Evolutionary conservation across 805 yeast species (phyloP), one percentile per base, ranked within the genome.

Genomic region (Nakazawaea wyomingensis): DNA sequence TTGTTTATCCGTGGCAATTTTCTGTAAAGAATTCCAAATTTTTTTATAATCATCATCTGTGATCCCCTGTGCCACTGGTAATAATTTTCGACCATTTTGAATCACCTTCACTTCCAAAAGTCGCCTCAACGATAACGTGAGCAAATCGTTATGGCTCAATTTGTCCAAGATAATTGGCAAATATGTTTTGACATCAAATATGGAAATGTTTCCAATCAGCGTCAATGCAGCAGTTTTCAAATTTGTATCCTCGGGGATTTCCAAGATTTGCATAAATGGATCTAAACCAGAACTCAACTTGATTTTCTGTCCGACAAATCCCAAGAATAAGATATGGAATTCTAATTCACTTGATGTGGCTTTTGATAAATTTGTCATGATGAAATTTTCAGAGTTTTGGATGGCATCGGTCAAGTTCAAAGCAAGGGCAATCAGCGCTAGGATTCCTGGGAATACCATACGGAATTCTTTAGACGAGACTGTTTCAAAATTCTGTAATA

Each of bases 151-250:
- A n/a, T 52, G 36, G 13, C 40, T 45, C 34, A 69, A 50, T 33
- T 54, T 51, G 0, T 48, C 36, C 28, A 79, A 50, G 37, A 78
- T 56, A 2, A 45, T 34, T 0, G 69, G 64, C n/a, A 76, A 52
- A 43, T 70, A 67, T 4, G 48, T 55, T 1, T 56, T 51, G 5
- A 69, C 52, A 47, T 75, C 64, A 29, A 60, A 60, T 3, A 71
- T 60, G 8, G 74, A 63, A 19, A 76, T 55, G 10, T 71, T 67
- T 1, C 85, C 83, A 22, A 79, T 54, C 0, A 82, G 67, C 38
- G 71, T 68, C 1, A 83, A 73, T 1, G 83, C 69, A 18, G 75
- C 74, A 6, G 65, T 48, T 41, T 66, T 67, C 4, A 72, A 53
- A 4, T 56, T 44, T 7, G 60, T 60, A 29, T 70, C 72, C 9